phyloP scores from a whole-genome alignment of 1,139 yeast genomes.

The Yamadazyma dushanensis region DNA sequence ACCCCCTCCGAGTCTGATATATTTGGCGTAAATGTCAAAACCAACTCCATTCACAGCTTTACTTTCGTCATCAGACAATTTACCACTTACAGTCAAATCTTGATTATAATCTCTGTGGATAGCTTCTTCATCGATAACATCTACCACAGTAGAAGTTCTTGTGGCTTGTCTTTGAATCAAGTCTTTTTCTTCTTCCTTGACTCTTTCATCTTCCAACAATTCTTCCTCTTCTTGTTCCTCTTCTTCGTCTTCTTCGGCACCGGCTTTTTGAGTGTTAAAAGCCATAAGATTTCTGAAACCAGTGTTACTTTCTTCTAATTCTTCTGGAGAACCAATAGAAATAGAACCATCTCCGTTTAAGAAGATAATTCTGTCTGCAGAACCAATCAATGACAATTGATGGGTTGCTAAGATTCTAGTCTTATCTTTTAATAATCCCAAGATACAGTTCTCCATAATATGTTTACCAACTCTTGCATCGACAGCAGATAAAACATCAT shows the following conservation, averaged over 20 bases:
- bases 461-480: constrained; percentile 52
- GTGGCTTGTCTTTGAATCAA: constrained; percentile 14
- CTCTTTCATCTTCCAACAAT: constrained; percentile 21
- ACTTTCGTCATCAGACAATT: constrained; percentile 29
- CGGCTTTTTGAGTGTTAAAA: constrained; percentile 21
- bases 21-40: constrained; percentile 34
- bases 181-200: constrained; percentile 20
- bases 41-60: constrained; percentile 41
- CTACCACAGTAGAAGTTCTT: constrained; percentile 14
- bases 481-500: constrained; percentile 50
- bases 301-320: constrained; percentile 29
- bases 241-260: constrained; percentile 21
- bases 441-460: constrained; percentile 40
- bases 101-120: constrained; percentile 16
- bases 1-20: constrained; percentile 61
- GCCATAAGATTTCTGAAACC: constrained; percentile 20
- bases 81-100: constrained; percentile 25
- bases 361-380: constrained; percentile 43
- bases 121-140: constrained; percentile 21
- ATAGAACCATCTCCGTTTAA: constrained; percentile 42
- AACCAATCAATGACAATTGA: constrained; percentile 43
- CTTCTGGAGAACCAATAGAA: constrained; percentile 38
- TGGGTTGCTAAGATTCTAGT: constrained; percentile 50
- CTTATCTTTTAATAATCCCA: constrained; percentile 33
- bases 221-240: constrained; percentile 22